Evolutionary conservation across 1,139 yeast species (phyloP).

Genomic region (Suhomyces yuchorum): DNA sequence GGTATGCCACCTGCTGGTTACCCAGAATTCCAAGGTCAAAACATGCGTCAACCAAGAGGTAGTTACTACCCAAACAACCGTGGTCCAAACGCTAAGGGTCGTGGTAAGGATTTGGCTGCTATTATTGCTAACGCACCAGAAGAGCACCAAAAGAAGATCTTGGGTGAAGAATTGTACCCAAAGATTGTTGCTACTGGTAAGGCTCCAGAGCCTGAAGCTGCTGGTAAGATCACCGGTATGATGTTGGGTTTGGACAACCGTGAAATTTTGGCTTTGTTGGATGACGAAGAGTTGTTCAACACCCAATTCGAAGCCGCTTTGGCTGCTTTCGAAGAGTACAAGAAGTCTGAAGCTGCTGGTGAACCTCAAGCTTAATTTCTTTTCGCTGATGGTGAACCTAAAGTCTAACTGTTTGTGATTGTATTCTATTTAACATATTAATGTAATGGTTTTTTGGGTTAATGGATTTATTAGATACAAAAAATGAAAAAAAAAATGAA

Average conservation of each 20-base stretch:
- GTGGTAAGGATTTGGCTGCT: slow-evolving; percentile 55
- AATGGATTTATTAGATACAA: slow-evolving; percentile 34
- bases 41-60: slow-evolving; percentile 46
- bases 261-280: slow-evolving; percentile 86
- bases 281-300: slow-evolving; percentile 87
- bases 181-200: slow-evolving; percentile 89
- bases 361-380: slow-evolving; percentile 15
- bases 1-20: slow-evolving; percentile 81
- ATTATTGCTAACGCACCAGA: slow-evolving; percentile 65
- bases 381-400: slow-evolving; percentile 20
- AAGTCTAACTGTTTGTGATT: slow-evolving; percentile 16
- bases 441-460: slow-evolving; percentile 35
- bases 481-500: slow-evolving; percentile 26
- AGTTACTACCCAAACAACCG: slow-evolving; percentile 48
- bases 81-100: slow-evolving; percentile 35
- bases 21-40: slow-evolving; percentile 55
- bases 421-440: slow-evolving; percentile 29
- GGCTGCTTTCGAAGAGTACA: slow-evolving; percentile 87
- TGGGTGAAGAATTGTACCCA: slow-evolving; percentile 98
- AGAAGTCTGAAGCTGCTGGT: slow-evolving; percentile 43
- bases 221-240: slow-evolving; percentile 99
- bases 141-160: slow-evolving; percentile 93
- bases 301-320: slow-evolving; percentile 94
- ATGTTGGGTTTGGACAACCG: slow-evolving; percentile 92
- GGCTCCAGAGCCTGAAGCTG: slow-evolving; percentile 87